A percentile compares a stretch with the other conserved stretches of the same genome.
Conservation (phyloP, 306 rosid genomes). For the Comarum palustre region DNA sequence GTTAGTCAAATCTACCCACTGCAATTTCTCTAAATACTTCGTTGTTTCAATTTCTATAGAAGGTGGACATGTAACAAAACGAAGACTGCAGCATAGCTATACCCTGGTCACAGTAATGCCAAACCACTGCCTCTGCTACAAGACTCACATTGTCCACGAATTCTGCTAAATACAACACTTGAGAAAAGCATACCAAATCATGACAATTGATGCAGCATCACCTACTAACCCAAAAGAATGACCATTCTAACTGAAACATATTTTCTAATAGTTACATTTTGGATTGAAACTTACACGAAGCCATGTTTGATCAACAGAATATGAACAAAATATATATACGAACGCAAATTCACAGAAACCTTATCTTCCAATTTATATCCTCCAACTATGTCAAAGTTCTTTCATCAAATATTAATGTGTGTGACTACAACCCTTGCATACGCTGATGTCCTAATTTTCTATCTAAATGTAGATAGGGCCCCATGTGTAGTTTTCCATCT, state of each 20-base stretch:
- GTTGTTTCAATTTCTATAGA: neutral
- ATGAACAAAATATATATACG: neutral
- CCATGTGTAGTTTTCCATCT: neutral
- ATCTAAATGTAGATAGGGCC: neutral
- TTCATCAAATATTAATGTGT: neutral
- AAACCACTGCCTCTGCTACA: neutral
- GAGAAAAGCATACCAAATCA: neutral
- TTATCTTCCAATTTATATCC: neutral
- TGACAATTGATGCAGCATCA: neutral
- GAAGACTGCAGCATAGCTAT: neutral
- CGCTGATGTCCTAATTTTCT: neutral
- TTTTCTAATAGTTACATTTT: no score
- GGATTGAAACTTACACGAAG: neutral
- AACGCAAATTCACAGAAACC: neutral
- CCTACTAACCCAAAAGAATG: neutral
- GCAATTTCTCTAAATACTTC: neutral
- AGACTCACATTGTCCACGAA: neutral
- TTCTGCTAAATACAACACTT: neutral
- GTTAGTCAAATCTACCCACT: constrained; percentile 10
- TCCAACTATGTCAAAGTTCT: neutral
- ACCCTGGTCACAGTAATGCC: neutral
- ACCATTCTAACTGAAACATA: no score
- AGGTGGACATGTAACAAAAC: neutral
- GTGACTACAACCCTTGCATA: neutral
- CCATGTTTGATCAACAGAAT: neutral